Evolutionary conservation across 1,284 basidiomycete genomes (phyloP).

Genomic region (Irpex sp.): DNA sequence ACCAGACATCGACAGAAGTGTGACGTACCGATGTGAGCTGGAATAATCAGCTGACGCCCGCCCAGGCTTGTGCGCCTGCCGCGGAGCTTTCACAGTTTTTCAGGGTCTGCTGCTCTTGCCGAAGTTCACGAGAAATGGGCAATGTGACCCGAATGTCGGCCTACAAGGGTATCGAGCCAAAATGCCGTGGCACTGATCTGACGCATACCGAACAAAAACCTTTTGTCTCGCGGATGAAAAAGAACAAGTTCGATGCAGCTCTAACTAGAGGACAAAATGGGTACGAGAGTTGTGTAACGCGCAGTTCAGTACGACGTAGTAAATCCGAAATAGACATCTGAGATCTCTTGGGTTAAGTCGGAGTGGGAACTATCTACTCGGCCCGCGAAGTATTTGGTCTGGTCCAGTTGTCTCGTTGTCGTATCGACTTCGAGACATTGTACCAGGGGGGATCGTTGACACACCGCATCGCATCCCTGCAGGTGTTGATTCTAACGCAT

Average conservation of each 20-base stretch:
- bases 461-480: background rate
- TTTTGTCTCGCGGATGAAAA: background rate
- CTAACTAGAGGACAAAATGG: no score
- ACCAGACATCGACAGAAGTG: background rate
- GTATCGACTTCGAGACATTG: no score
- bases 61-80: background rate
- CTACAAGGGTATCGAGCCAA: background rate
- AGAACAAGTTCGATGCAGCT: no score
- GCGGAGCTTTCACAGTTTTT: background rate
- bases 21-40: background rate
- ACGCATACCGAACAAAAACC: background rate
- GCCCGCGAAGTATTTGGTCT: no score
- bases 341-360: no score
- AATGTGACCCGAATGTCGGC: constrained; percentile 3
- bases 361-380: no score
- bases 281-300: no score
- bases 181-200: background rate
- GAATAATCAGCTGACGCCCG: background rate
- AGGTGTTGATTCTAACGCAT: background rate
- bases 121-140: constrained; percentile 2
- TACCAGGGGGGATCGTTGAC: no score
- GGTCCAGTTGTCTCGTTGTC: no score
- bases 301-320: no score
- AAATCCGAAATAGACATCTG: no score
- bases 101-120: background rate